phyloP scores from a whole-genome alignment of 1,284 basidiomycete genomes.

The Fistulinella cinereoalba region DNA sequence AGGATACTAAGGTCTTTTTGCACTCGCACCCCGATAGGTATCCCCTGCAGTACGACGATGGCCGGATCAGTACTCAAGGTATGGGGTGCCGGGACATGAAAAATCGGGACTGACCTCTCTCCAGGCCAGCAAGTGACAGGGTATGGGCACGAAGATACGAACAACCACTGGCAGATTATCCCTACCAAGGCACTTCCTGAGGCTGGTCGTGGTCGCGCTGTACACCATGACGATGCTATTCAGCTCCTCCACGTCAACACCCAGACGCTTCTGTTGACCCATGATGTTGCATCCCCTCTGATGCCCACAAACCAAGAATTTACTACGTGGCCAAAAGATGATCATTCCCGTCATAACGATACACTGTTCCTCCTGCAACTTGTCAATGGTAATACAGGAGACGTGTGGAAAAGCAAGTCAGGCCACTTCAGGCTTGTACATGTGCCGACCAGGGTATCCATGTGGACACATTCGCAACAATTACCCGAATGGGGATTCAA shows the following conservation, averaged over 20 bases:
- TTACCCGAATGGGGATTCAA: conserved; percentile 96
- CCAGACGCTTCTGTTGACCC: conserved; percentile 81
- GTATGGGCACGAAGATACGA: conserved; percentile 88
- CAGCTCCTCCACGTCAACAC: conserved; percentile 90
- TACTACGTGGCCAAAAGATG: conserved; percentile 81
- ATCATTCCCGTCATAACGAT: conserved; percentile 75
- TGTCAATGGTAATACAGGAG: conserved; percentile 69
- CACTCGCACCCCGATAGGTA: conserved; percentile 92
- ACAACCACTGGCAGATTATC: conserved; percentile 95
- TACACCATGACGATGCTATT: conserved; percentile 86
- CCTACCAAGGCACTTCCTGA: conserved; percentile 91
- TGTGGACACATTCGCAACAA: conserved; percentile 88
- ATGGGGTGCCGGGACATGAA: neutral
- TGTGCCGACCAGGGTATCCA: conserved; percentile 83
- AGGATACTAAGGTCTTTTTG: conserved; percentile 88
- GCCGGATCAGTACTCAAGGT: conserved; percentile 94
- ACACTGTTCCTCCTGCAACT: conserved; percentile 82
- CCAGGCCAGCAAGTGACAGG: conserved; percentile 97
- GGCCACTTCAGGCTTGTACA: conserved; percentile 90
- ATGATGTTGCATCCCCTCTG: conserved; percentile 96
- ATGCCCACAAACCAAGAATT: conserved; percentile 99
- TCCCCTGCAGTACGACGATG: conserved; percentile 94
- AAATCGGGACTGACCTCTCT: conserved; percentile 3
- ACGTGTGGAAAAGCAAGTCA: conserved; percentile 88
- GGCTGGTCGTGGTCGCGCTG: conserved; percentile 83